Base-by-base conservation (phyloP, 345 rosid genomes). In the Mangifera indica region DNA sequence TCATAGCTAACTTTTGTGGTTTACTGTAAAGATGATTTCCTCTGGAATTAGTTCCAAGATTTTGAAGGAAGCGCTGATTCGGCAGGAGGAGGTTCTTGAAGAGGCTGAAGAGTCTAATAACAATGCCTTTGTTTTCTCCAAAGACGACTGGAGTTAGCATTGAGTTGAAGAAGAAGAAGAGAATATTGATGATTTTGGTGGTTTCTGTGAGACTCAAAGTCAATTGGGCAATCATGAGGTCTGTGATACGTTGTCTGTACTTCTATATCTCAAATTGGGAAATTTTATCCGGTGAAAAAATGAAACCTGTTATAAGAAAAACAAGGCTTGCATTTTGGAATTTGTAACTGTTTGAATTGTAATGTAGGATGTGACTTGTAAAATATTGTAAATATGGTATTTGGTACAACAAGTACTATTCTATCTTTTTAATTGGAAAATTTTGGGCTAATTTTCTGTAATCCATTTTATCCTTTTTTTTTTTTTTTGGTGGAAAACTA, bases 31-130 rank as follows among this genome's bases (percentile, higher is more conserved):
- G 97, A 69, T 85, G 81, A 85, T 95, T 52, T 85, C 90, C 0
- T 80, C 91, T 24, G 86, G 88, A 55, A 86, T 90, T 63, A 95
- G 92, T 80, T 82, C 90, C 12, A 92, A 90, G 82, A 95, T 95
- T 61, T 67, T 95, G 81, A 95, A 91, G 74, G 90, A 83, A 78
- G 98, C 98, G 0, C 78, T 91, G 75, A 77, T 86, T 49, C 99
- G 91, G 78, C 98, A 88, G 79, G 89, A 79, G 81, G 99, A 95
- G 80, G 72, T 92, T 56, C 84, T 79, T 49, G 92, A 89, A 46
- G 98, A 88, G 74, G 86, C 75, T 0, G 88, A 77, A 71, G 79
- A 67, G 32, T 71, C 65, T 34, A 81, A 80, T 65, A 72, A 60
- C 37, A 17, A 51, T 14, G 85, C 77, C 4, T 81, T 88, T 52